Evolutionary conservation across 2,329 filamentous ascomycete genomes (phyloP).

Genomic region (Colletotrichum caudatum): DNA sequence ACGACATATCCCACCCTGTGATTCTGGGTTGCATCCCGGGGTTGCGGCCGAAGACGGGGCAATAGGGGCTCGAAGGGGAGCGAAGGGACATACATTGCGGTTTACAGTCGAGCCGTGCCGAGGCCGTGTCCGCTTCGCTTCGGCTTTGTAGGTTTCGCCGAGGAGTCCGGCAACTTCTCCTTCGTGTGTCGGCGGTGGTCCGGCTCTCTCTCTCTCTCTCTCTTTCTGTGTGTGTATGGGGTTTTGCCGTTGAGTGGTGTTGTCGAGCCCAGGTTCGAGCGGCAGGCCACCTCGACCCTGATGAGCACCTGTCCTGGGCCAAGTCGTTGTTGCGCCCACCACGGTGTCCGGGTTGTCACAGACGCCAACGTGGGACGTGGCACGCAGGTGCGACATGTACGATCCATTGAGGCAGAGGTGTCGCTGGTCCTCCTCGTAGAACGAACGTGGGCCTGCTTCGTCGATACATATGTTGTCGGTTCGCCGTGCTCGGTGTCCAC

Average conservation of each 20-base stretch:
- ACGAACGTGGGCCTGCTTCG: not conserved
- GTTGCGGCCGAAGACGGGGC: not conserved
- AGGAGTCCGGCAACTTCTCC: too few relatives aligned
- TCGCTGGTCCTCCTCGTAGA: not conserved
- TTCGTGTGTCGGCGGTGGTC: too few relatives aligned
- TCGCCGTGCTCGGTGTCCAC: not conserved
- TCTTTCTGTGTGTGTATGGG: not conserved
- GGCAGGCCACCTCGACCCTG: not conserved
- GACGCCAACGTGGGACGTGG: not conserved
- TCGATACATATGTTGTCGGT: not conserved
- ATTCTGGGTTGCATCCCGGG: not conserved
- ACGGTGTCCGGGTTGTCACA: not conserved
- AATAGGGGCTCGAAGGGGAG: not conserved
- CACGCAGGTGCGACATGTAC: not conserved
- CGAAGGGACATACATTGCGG: not conserved
- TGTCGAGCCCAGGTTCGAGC: not conserved
- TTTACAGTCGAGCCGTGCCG: not conserved
- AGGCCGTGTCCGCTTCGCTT: not conserved
- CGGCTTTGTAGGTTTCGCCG: too few relatives aligned
- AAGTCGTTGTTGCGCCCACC: not conserved
- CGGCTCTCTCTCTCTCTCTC: not conserved
- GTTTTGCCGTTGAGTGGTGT: not conserved
- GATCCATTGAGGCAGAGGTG: not conserved
- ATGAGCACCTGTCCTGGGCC: not conserved
- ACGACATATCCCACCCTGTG: not conserved